phyloP scores from a whole-genome alignment of 2,329 filamentous ascomycete genomes.

The Myriosclerotinia scirpicola region DNA sequence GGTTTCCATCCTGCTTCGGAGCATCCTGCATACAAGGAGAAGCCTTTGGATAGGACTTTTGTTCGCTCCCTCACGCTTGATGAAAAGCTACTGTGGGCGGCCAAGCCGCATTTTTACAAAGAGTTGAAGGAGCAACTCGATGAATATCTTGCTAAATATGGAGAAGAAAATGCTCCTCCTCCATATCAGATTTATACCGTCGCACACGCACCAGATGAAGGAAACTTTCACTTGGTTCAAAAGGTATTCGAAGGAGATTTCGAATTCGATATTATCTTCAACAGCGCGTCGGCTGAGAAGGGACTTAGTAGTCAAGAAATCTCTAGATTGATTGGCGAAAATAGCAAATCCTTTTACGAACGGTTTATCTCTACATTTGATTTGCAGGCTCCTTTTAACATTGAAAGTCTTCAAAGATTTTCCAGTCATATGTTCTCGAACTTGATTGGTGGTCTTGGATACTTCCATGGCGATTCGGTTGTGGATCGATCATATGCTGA shows the following conservation, averaged over 20 bases:
- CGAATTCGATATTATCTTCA: conserved; percentile 90
- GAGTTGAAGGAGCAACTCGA: conserved; percentile 65
- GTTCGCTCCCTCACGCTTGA: conserved; percentile 70
- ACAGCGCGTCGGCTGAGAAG: conserved; percentile 66
- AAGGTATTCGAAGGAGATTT: conserved; percentile 89
- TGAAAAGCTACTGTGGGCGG: conserved; percentile 76
- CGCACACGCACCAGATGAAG: conserved; percentile 62
- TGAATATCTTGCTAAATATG: conserved; percentile 56
- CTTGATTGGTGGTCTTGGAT: conserved; percentile 88
- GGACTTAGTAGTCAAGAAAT: conserved; percentile 61
- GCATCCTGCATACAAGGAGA: conserved; percentile 65
- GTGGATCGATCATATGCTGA: conserved; percentile 89
- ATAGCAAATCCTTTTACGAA: conserved; percentile 67
- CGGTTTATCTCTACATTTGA: conserved; percentile 73
- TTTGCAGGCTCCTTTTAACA: conserved; percentile 73
- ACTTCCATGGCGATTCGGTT: conserved; percentile 85
- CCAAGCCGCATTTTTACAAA: conserved; percentile 66
- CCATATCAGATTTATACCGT: conserved; percentile 85
- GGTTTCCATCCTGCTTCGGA: conserved; percentile 60
- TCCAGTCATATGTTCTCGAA: conserved; percentile 93
- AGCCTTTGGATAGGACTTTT: conserved; percentile 73
- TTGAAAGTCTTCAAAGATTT: conserved; percentile 72
- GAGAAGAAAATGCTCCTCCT: conserved; percentile 68
- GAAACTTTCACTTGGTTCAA: conserved; percentile 85
- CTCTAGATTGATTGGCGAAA: conserved; percentile 65